Conservation (phyloP, 148 eudicot genomes). For the Chenopodium berlandieri region DNA sequence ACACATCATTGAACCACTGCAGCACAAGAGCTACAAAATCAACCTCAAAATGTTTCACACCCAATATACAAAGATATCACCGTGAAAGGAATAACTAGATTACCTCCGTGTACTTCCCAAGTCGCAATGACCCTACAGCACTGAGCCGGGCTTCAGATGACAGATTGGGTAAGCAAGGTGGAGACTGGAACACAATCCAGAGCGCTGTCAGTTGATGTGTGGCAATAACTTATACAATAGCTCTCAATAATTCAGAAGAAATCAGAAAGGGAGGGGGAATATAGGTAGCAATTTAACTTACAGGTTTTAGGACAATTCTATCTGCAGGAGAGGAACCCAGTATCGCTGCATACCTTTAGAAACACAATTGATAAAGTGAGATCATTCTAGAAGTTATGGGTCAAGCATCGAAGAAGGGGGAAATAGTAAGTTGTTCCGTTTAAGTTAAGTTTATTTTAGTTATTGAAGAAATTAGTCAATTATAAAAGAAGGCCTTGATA, state of each 20-base stretch:
- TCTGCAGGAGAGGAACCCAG: slow-evolving; percentile 85
- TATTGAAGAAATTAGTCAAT: too few relatives aligned
- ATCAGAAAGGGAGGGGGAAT: not conserved
- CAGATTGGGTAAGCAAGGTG: slow-evolving; percentile 76
- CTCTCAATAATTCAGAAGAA: not conserved
- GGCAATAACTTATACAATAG: not conserved
- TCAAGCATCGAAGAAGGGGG: not conserved
- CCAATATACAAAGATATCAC: not conserved
- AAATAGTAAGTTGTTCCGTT: not conserved
- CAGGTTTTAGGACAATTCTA: slow-evolving; percentile 71
- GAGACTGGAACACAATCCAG: slow-evolving; percentile 48
- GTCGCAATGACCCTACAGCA: slow-evolving; percentile 51
- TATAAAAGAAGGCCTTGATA: too few relatives aligned
- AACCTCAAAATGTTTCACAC: not conserved
- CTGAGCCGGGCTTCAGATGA: slow-evolving; percentile 43
- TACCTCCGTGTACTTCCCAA: slow-evolving; percentile 95
- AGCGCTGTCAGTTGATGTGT: slow-evolving; percentile 3
- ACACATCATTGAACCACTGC: slow-evolving; percentile 99
- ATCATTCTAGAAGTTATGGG: slow-evolving; percentile 10
- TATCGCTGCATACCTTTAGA: slow-evolving; percentile 87
- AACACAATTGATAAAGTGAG: slow-evolving; percentile 4
- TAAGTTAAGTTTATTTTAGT: not conserved
- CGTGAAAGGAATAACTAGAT: slow-evolving; percentile 1
- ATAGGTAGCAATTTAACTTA: slow-evolving; percentile 32
- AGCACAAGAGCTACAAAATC: slow-evolving; percentile 15